Evolutionary conservation across 805 yeast genomes (phyloP).

Genomic region (Ogataea saltuana): DNA sequence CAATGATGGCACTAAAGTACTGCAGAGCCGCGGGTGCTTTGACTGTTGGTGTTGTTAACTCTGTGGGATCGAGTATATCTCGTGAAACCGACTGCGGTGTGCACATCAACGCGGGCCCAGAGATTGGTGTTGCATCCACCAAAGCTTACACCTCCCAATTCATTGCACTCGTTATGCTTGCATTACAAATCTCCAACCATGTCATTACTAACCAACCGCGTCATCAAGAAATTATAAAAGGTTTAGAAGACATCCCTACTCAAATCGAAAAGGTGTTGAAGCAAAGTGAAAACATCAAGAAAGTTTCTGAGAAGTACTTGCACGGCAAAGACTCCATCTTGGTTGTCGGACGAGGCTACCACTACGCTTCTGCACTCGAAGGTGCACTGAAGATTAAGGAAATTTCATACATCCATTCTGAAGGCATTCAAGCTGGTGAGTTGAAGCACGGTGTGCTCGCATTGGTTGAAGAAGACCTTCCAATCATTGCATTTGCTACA

Average conservation of each 20-base stretch:
- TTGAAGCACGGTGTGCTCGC: conserved; percentile 98
- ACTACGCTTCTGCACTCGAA: conserved; percentile 94
- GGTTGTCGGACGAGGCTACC: conserved; percentile 96
- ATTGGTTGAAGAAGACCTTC: conserved; percentile 88
- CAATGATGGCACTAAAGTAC: conserved; percentile 91
- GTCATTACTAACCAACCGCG: conserved; percentile 74
- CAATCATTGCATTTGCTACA: conserved; percentile 94
- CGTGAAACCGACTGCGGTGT: conserved; percentile 99
- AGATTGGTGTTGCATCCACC: conserved; percentile 98
- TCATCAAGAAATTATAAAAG: conserved; percentile 82
- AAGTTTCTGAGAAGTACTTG: conserved; percentile 69
- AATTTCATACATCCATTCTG: conserved; percentile 98
- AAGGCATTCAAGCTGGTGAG: conserved; percentile 99
- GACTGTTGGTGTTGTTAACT: conserved; percentile 95
- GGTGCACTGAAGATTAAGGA: conserved; percentile 98
- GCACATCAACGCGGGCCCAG: conserved; percentile 99
- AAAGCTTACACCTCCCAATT: conserved; percentile 98
- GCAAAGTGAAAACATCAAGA: conserved; percentile 72
- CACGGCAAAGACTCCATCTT: conserved; percentile 83
- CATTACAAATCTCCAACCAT: conserved; percentile 91
- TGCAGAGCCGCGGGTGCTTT: conserved; percentile 97
- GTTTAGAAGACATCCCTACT: conserved; percentile 77
- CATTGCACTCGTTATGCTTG: conserved; percentile 96
- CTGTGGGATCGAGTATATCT: conserved; percentile 96
- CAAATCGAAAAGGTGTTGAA: conserved; percentile 78